Percentiles rank a stretch among this genome's conserved stretches.
Evolutionary conservation across 345 rosid species (phyloP).

Genomic region (Litchi chinensis): DNA sequence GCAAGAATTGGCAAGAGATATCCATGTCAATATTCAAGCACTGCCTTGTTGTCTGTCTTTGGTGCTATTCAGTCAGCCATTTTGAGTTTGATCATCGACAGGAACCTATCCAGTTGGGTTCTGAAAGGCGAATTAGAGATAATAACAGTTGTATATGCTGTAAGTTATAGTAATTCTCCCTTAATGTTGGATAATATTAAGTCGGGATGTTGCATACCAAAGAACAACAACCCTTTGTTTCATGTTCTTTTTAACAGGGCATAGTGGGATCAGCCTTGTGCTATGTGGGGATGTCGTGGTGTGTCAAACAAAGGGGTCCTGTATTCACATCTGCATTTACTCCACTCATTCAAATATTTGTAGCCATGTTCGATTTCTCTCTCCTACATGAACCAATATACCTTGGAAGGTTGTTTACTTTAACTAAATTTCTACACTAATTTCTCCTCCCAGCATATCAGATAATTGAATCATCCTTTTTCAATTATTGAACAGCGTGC

Average conservation of each 20-base stretch:
- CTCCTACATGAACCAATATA: slow-evolving; percentile 68
- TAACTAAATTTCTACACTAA: background rate
- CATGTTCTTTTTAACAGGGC: slow-evolving; percentile 42
- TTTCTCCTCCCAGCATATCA: background rate
- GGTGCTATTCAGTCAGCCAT: slow-evolving; percentile 58
- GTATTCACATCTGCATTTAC: slow-evolving; percentile 79
- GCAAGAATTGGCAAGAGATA: slow-evolving; percentile 47
- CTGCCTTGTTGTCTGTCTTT: slow-evolving; percentile 54
- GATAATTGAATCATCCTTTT: background rate
- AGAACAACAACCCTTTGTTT: background rate
- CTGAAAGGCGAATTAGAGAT: slow-evolving; percentile 48
- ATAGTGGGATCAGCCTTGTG: slow-evolving; percentile 78
- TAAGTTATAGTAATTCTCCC: slow-evolving; percentile 14
- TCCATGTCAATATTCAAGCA: slow-evolving; percentile 65
- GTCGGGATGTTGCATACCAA: background rate
- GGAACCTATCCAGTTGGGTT: slow-evolving; percentile 44
- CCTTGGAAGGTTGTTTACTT: slow-evolving; percentile 60
- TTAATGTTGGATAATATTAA: background rate
- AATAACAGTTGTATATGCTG: slow-evolving; percentile 42
- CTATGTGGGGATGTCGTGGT: slow-evolving; percentile 88
- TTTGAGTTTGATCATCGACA: slow-evolving; percentile 37
- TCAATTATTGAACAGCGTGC: slow-evolving; percentile 43
- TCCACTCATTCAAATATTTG: slow-evolving; percentile 69
- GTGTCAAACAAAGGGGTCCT: slow-evolving; percentile 75
- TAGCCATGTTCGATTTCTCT: slow-evolving; percentile 62